A percentile compares a stretch with the other conserved stretches of the same genome.
These are phyloP conservation scores for Cavenderia fasciculata DNA, from an alignment of 78 protist genomes.

Conservation along the genomic window DNA sequence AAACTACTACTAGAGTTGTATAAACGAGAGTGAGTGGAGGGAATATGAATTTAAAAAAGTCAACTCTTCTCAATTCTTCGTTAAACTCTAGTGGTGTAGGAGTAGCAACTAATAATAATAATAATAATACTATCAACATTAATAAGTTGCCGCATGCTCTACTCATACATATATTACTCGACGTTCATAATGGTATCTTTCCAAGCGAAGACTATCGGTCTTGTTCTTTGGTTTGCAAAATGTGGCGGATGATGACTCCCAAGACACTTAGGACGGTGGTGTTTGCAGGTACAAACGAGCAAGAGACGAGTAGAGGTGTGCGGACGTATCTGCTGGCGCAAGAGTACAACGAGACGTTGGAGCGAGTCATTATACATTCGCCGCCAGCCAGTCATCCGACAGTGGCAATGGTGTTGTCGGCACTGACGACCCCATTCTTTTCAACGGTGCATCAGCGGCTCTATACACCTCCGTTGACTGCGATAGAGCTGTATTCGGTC, in stretches of 20 bases:
- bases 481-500: neutral
- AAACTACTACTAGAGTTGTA: no score
- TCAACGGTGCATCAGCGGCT: neutral
- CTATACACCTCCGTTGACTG: conserved; percentile 35
- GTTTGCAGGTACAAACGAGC: neutral
- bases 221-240: conserved; percentile 29
- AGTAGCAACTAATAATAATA: neutral
- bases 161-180: conserved; percentile 14
- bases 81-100: neutral
- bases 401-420: neutral
- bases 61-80: no score
- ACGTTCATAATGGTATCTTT: conserved; percentile 27
- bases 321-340: neutral
- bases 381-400: neutral
- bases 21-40: no score
- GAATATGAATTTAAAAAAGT: no score
- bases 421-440: conserved; percentile 65
- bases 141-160: conserved; percentile 28
- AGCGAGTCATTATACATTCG: neutral
- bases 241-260: conserved; percentile 25
- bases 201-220: neutral
- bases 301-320: neutral
- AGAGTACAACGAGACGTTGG: conserved; percentile 30
- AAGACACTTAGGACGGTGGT: neutral
- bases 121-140: neutral